Percentiles rank a stretch among this genome's conserved stretches.
Evolutionary conservation across 495 filamentous ascomycete species (phyloP).

Genomic region (Tuber aestivum): DNA sequence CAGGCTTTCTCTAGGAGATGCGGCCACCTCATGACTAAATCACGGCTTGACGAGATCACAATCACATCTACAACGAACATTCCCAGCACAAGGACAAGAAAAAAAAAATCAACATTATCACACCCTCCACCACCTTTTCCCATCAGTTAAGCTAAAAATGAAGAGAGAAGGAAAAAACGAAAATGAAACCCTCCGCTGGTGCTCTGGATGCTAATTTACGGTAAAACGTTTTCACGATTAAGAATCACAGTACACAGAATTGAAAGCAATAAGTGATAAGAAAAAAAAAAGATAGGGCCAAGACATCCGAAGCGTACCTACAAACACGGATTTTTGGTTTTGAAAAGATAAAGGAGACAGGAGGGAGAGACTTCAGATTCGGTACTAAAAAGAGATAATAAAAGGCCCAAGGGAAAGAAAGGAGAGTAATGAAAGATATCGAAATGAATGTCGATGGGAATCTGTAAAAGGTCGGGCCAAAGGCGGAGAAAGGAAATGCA

Average conservation of each 20-base stretch:
- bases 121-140: conserved; percentile 4
- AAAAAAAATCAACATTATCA: not conserved
- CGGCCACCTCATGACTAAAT: not conserved
- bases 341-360: conserved; percentile 23
- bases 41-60: not conserved
- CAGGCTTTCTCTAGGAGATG: not conserved
- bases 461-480: conserved; percentile 35
- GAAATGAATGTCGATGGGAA: conserved; percentile 22
- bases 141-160: conserved; percentile 5
- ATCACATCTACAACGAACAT: not conserved
- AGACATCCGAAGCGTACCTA: conserved; percentile 1
- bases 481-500: conserved; percentile 30
- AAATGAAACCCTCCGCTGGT: not conserved
- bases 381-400: conserved; percentile 41
- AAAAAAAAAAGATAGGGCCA: not conserved
- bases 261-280: not conserved
- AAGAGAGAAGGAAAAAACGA: not conserved
- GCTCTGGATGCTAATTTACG: conserved; percentile 1
- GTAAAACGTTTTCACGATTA: not conserved
- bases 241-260: conserved; percentile 5
- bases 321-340: conserved; percentile 5
- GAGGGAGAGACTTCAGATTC: conserved; percentile 37
- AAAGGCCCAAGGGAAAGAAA: conserved; percentile 37
- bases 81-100: not conserved
- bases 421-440: conserved; percentile 34